Conservation (phyloP, 345 rosid genomes). For the Gynandropsis gynandra region DNA sequence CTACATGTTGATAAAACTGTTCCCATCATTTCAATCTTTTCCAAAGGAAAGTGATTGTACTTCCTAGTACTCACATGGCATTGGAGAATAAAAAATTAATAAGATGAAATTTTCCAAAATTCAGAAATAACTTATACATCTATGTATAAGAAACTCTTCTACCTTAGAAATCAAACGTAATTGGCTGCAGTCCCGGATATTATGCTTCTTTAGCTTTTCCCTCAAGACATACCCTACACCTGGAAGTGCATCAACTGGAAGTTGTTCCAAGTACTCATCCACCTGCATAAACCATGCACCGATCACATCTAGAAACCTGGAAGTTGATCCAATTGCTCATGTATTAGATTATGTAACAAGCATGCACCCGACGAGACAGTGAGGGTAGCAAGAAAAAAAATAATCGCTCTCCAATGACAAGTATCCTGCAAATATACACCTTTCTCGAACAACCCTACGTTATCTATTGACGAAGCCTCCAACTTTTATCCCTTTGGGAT, state of each 20-base stretch:
- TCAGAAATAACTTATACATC: slow-evolving; percentile 12
- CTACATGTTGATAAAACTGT: slow-evolving; percentile 11
- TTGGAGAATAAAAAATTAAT: background rate
- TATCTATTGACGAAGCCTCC: no score
- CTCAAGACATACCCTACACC: slow-evolving; percentile 83
- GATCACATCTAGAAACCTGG: background rate
- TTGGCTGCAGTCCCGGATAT: slow-evolving; percentile 66
- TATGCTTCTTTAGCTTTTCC: slow-evolving; percentile 65
- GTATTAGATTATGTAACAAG: background rate
- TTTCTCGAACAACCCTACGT: no score
- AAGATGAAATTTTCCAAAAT: slow-evolving; percentile 1
- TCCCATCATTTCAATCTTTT: background rate
- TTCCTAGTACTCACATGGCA: background rate
- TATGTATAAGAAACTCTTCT: slow-evolving; percentile 3
- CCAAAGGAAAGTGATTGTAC: background rate
- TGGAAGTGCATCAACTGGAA: slow-evolving; percentile 71
- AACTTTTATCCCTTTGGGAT: no score
- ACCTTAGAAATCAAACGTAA: slow-evolving; percentile 75
- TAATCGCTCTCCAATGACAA: no score
- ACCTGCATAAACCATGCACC: slow-evolving; percentile 39
- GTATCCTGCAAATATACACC: no score
- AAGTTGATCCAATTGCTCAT: background rate
- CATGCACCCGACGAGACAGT: no score
- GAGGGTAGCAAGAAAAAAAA: no score
- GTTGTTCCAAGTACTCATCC: slow-evolving; percentile 57